These are phyloP conservation scores for Eucalyptus guilfoylei DNA, from an alignment of 345 rosid species.

Conservation along the genomic window DNA sequence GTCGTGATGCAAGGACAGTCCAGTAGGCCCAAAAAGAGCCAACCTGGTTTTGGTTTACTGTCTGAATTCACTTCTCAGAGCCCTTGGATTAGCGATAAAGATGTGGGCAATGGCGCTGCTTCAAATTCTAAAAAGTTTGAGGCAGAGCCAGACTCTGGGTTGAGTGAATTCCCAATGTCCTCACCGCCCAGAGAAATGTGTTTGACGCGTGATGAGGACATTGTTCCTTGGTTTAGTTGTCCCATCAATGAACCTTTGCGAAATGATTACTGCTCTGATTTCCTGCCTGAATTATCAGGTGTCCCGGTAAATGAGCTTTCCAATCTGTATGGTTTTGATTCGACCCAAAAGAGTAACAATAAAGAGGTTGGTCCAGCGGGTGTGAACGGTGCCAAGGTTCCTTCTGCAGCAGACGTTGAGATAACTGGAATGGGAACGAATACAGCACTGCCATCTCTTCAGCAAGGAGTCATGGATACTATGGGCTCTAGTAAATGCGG, in stretches of 20 bases:
- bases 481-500: slow-evolving; percentile 1
- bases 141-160: slow-evolving; percentile 1
- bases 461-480: slow-evolving; percentile 18
- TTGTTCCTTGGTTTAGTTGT: slow-evolving; percentile 62
- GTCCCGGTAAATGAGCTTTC: slow-evolving; percentile 32
- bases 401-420: not conserved
- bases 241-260: slow-evolving; percentile 29
- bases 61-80: not conserved
- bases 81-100: slow-evolving; percentile 5
- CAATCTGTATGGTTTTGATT: slow-evolving; percentile 19
- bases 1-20: slow-evolving; percentile 53
- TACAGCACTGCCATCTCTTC: slow-evolving; percentile 22
- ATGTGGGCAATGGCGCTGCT: slow-evolving; percentile 6
- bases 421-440: slow-evolving; percentile 1
- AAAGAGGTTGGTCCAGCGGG: slow-evolving; percentile 6
- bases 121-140: slow-evolving; percentile 14
- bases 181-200: slow-evolving; percentile 36
- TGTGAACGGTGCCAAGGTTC: slow-evolving; percentile 3
- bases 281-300: slow-evolving; percentile 53
- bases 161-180: slow-evolving; percentile 36
- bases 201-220: slow-evolving; percentile 52
- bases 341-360: slow-evolving; percentile 14
- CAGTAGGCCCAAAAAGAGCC: slow-evolving; percentile 25
- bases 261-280: slow-evolving; percentile 38
- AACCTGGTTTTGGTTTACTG: slow-evolving; percentile 4